Conservation (phyloP, 306 rosid genomes). For the Lupinus albus region DNA sequence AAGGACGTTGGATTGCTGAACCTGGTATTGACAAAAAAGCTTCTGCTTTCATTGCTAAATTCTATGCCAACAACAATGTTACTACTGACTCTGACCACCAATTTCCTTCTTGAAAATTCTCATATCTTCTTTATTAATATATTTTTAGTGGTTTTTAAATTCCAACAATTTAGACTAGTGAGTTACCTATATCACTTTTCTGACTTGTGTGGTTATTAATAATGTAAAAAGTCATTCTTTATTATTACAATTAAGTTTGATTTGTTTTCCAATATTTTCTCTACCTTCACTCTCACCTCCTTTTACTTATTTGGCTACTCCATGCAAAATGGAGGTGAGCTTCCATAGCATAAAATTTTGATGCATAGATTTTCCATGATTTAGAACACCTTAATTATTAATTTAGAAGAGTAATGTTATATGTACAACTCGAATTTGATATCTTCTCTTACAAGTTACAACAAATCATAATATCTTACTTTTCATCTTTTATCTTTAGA, state of each 20-base stretch:
- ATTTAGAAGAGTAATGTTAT: no score
- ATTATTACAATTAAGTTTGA: conserved; percentile 7
- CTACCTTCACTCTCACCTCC: background rate
- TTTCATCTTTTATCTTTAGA: no score
- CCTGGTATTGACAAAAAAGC: conserved; percentile 90
- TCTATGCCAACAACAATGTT: conserved; percentile 64
- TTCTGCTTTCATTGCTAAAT: conserved; percentile 75
- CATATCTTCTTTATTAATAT: no score
- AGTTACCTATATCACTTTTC: background rate
- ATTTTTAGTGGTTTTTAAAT: background rate
- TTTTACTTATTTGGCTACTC: background rate
- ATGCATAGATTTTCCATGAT: background rate
- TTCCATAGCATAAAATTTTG: background rate
- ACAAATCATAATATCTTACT: no score
- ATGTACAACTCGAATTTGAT: no score
- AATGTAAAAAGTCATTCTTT: conserved; percentile 48
- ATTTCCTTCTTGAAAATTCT: conserved; percentile 40
- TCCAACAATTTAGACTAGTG: conserved; percentile 22
- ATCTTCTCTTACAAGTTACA: no score
- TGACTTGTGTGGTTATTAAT: conserved; percentile 41
- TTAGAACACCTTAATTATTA: no score
- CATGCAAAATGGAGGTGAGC: background rate
- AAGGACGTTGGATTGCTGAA: conserved; percentile 80
- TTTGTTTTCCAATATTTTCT: conserved; percentile 12
- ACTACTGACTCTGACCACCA: conserved; percentile 60